Evolutionary conservation across 495 filamentous ascomycete genomes (phyloP), one percentile per base, ranked within the genome.

Genomic region (Apiosordaria backusii): DNA sequence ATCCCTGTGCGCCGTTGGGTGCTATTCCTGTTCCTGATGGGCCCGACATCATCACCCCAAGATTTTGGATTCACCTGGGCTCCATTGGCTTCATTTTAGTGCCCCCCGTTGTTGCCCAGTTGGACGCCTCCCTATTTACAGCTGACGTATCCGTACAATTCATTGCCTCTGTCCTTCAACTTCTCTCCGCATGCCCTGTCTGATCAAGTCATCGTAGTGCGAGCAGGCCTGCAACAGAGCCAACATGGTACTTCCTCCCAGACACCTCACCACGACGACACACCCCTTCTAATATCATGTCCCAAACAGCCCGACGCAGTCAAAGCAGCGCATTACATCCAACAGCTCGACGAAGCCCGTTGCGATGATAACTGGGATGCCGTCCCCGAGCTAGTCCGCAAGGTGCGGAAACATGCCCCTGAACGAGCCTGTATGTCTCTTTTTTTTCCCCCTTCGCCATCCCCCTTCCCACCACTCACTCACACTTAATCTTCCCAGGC

Each of bases 351-450:
- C 73, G 85, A 86, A 70, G 92, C 92, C 68, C 90, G 95, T 65
- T 95, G 91, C 74, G 87, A 93, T 72, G 92, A 91, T 27, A 88
- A 85, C 72, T 99, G 95, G 95, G 84, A 90, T 67, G 90, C 90
- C 27, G 84, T 97, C n/a, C 90, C 90, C 27, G 95, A 97, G 79
- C 81, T 97, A 66, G 87, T 91, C 70, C 86, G 92, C 70, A 98
- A 99, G 78, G 85, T 97, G 66, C 89, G 87, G 71, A 97, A 98
- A 73, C 94, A 98, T 85, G 92, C 92, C 66, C 89, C 92, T 57
- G 87, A 93, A 35, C 87, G 90, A 72, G 85, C 84, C 75, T 97
- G 95, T 97, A 88, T 65, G 84, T 74, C 62, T 55, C 70, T 67
- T 67, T 26, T 45, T 62, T 50, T 64, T 61, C 25, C 60, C 52